A percentile compares a stretch with the other conserved stretches of the same genome.
Evolutionary conservation across 176 grass and related monocot genomes (phyloP).

Genomic region (Ampelocalamus luodianensis): DNA sequence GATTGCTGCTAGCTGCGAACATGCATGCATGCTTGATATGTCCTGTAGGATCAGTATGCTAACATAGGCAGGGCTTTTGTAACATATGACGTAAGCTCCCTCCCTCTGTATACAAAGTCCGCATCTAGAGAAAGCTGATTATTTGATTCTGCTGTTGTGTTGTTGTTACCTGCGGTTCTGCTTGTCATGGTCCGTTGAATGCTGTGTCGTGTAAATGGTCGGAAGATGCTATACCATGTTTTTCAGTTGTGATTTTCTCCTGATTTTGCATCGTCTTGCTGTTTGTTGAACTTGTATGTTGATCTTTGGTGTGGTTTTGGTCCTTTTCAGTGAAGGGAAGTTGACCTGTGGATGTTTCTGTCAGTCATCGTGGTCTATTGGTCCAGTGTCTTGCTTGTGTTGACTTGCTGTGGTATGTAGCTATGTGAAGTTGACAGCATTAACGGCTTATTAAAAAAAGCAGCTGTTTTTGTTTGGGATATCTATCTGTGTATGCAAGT

Average conservation of each 20-base stretch:
- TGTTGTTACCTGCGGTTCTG: slow-evolving; percentile 18
- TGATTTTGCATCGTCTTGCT: not conserved
- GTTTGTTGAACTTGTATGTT: not conserved
- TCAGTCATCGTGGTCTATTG: not conserved
- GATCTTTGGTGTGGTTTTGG: slow-evolving; percentile 4
- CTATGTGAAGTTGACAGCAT: not conserved
- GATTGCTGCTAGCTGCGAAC: slow-evolving; percentile 49
- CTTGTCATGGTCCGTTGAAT: not conserved
- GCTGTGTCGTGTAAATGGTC: slow-evolving; percentile 18
- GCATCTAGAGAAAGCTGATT: slow-evolving; percentile 65
- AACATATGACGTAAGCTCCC: slow-evolving; percentile 58
- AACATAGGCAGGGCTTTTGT: slow-evolving; percentile 65
- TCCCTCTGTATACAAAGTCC: slow-evolving; percentile 56
- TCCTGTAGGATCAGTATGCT: slow-evolving; percentile 59
- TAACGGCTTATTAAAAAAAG: not conserved
- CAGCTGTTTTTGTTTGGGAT: not conserved
- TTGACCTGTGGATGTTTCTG: slow-evolving; percentile 1
- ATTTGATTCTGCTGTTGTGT: slow-evolving; percentile 52
- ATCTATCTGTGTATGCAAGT: not conserved
- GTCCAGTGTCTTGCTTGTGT: not conserved
- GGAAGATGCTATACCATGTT: slow-evolving; percentile 4
- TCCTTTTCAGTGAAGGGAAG: not conserved
- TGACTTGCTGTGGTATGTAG: not conserved
- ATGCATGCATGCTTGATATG: slow-evolving; percentile 53
- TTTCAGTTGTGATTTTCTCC: not conserved